Base-by-base conservation (phyloP, 2,329 filamentous ascomycete species). In the Fusarium drepaniforme region DNA sequence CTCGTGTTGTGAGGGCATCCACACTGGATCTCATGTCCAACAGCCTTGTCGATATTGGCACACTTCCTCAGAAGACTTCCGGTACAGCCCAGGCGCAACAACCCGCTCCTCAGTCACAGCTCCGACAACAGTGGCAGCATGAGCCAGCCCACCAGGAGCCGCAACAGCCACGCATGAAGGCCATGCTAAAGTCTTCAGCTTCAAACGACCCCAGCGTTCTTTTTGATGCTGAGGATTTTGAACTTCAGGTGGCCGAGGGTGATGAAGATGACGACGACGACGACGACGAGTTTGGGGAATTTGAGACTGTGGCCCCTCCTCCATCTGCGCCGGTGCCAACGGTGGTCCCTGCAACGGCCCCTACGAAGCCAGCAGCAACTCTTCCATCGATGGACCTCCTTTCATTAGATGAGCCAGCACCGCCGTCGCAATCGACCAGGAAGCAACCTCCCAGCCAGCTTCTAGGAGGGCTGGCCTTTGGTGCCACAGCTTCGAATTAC, bases 211-310 rank as follows among this genome's bases (percentile, higher is more conserved):
- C 88, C 3, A 88, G 90, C 73, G 88, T 94, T 5, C 83, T 94
- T 4, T 94, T 94, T 79, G 92, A 94, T 81, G 92, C 89, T 40
- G 88, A 89, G 49, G 87, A 90, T 60, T 88, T 88, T 73, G 86
- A 86, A 64, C 78, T 84, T 16, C 80, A 84, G 38, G 80, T 78
- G 3, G 81, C 78, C 7, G 84, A 84, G 13, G 85, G 84, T 8
- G 83, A 84, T n/a, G 82, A 88, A 9, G 80, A 83, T 16, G 80
- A 88, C 25, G 87, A 88, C 33, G 33, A 35, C 33, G 33, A 35
- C 57, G 88, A 88, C 37, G 88, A 90, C 8, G 86, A 88, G 21
- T 88, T 88, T 83, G 91, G 90, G 16, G 90, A 91, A 58, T 92
- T 92, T 76, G 89, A 91, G 79, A 86, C 85, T 23, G 87, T 86